Base-by-base conservation (phyloP, 192 early-diverging fungal genomes). In the Entomortierella beljakovae region DNA sequence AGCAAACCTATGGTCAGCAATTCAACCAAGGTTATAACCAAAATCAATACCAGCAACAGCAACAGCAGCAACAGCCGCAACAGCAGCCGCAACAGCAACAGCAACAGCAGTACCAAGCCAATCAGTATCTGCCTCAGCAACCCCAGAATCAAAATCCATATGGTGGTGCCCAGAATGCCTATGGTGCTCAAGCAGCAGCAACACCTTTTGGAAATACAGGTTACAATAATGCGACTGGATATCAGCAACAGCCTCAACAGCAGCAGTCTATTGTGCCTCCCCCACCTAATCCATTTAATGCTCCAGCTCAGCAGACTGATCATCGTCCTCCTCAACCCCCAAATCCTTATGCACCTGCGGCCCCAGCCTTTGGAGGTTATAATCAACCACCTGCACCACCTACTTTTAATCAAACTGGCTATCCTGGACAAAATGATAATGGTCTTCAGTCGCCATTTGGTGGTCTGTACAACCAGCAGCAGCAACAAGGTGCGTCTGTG, bases 11-110 rank as follows among this genome's bases (percentile, higher is more conserved):
- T 38, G 48, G 65, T 54, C 42, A 51, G 29, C 74, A 68, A 42
- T 57, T 77, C n/a, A 54, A 60, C n/a, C 80, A 80, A 51, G 56
- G 64, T 8, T 71, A 71, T 32, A 53, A 76, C 11, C 65, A 69
- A 28, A 80, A 80, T 56, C 66, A 56, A 18, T 59, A 70, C 29
- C 60, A 64, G 22, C 57, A 58, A 11, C 60, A 53, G 28, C 64
- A 64, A 57, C 80, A 48, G 65, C 87, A 67, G 82, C 70, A 59
- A 81, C 75, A 43, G 43, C 62, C 68, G 13, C 68, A 65, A 26
- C 38, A 28, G 46, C 61, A 57, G 35, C 71, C 66, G 29, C 66
- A 53, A n/a, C 75, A 43, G 43, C 62, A 72, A 13, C 68, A 65
- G 33, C 38, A 28, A 43, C 61, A 57, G 35, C 71, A 70, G 29